Conservation (phyloP, 495 filamentous ascomycete species). For the Pyrenula aspistea region DNA sequence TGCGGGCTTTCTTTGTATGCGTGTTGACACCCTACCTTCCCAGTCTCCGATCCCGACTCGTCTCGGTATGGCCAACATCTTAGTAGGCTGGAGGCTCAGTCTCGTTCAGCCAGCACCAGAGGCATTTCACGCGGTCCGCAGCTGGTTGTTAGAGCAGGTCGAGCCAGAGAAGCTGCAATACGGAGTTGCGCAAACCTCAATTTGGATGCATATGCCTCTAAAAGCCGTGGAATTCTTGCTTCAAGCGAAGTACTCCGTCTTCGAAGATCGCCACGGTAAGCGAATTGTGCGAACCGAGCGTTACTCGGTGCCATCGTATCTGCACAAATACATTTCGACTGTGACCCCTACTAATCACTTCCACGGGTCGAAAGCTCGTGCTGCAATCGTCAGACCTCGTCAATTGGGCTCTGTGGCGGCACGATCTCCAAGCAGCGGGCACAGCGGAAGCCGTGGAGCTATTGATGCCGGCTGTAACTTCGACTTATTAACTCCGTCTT, state of each 20-base stretch:
- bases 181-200: conserved; percentile 28
- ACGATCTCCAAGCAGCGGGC: conserved; percentile 7
- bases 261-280: conserved; percentile 24
- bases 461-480: conserved; percentile 34
- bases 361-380: conserved; percentile 31
- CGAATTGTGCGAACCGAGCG: conserved; percentile 22
- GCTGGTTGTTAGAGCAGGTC: conserved; percentile 28
- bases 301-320: conserved; percentile 42
- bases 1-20: too few species aligned
- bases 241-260: conserved; percentile 29
- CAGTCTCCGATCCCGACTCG: conserved; percentile 29
- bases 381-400: conserved; percentile 6
- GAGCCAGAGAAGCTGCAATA: conserved; percentile 11
- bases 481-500: conserved; percentile 37
- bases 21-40: neutral
- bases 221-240: conserved; percentile 22
- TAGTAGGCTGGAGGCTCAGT: conserved; percentile 20
- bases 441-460: conserved; percentile 4
- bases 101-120: conserved; percentile 22
- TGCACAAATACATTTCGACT: conserved; percentile 40
- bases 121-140: conserved; percentile 18
- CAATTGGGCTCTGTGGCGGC: conserved; percentile 16
- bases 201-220: conserved; percentile 21
- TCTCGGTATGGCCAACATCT: conserved; percentile 31
- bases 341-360: conserved; percentile 57